These are phyloP conservation scores for Pyrenochaeta sp. DNA, from an alignment of 2,329 filamentous ascomycete genomes.

Conservation along the genomic window DNA sequence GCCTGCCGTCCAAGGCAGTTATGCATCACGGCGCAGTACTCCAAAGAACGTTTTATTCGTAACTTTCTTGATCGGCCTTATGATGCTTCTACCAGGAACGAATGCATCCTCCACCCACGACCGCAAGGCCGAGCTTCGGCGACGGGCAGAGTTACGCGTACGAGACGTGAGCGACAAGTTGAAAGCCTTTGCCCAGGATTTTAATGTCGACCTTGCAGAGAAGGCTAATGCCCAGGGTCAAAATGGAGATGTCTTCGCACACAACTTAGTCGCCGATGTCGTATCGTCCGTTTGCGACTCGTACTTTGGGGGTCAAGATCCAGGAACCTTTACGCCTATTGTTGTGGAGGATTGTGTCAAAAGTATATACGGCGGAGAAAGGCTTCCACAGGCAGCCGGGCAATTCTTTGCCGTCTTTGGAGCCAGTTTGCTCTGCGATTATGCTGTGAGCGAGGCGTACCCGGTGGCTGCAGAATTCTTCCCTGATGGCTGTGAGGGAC, in stretches of 20 bases:
- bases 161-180: slow-evolving; percentile 25
- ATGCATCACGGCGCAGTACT: neutral
- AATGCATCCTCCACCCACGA: slow-evolving; percentile 8
- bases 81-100: slow-evolving; percentile 14
- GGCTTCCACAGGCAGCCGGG: slow-evolving; percentile 13
- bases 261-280: slow-evolving; percentile 28
- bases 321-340: slow-evolving; percentile 17
- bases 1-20: slow-evolving; percentile 5
- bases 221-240: slow-evolving; percentile 21
- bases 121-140: slow-evolving; percentile 4
- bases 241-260: slow-evolving; percentile 26
- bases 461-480: slow-evolving; percentile 27
- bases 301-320: slow-evolving; percentile 20
- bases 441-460: slow-evolving; percentile 26
- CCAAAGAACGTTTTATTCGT: slow-evolving; percentile 14
- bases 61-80: slow-evolving; percentile 15
- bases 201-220: slow-evolving; percentile 16
- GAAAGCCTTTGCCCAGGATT: slow-evolving; percentile 19
- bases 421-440: slow-evolving; percentile 29
- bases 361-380: slow-evolving; percentile 24
- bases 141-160: slow-evolving; percentile 18
- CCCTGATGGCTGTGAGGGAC: slow-evolving; percentile 23
- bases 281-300: slow-evolving; percentile 26
- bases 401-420: slow-evolving; percentile 31
- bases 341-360: slow-evolving; percentile 25